These are phyloP conservation scores for Umbilicus rupestris DNA, from an alignment of 164 flowering plant species.

Conservation along the genomic window DNA sequence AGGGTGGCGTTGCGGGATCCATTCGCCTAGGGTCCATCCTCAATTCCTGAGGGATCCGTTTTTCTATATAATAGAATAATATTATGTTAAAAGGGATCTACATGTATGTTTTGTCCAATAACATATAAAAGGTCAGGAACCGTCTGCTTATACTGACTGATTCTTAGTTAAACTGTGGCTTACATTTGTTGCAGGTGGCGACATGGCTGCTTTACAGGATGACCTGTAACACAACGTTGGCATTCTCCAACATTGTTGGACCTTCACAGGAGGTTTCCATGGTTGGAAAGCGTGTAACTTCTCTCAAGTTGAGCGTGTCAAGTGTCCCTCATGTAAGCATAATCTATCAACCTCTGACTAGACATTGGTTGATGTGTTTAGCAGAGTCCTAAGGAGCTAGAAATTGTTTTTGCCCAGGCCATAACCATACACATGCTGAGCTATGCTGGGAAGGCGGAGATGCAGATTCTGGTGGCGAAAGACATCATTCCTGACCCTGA, in stretches of 20 bases:
- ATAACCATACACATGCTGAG: conserved; percentile 7
- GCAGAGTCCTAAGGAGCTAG: too few species aligned
- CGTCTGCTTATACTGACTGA: too few species aligned
- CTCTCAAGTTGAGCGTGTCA: conserved; percentile 30
- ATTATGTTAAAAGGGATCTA: too few species aligned
- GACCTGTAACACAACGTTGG: conserved; percentile 57
- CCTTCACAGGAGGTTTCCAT: conserved; percentile 50
- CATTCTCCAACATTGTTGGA: conserved; percentile 62
- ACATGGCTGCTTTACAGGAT: conserved; percentile 41
- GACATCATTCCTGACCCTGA: conserved; percentile 9
- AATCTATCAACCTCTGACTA: not conserved
- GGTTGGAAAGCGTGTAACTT: conserved; percentile 48
- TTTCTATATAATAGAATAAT: too few species aligned
- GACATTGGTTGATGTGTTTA: too few species aligned
- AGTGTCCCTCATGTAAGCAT: conserved; percentile 51
- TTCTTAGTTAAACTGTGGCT: too few species aligned
- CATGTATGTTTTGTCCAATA: too few species aligned
- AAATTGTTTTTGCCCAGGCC: not conserved
- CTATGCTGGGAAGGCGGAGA: conserved; percentile 8
- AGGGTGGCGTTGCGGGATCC: too few species aligned
- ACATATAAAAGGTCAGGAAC: too few species aligned
- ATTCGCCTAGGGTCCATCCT: too few species aligned
- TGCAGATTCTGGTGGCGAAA: conserved; percentile 9
- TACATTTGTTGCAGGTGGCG: conserved; percentile 30
- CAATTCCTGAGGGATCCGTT: too few species aligned